phyloP scores from a whole-genome alignment of 2,329 filamentous ascomycete genomes.

The Didymella arachidicola region DNA sequence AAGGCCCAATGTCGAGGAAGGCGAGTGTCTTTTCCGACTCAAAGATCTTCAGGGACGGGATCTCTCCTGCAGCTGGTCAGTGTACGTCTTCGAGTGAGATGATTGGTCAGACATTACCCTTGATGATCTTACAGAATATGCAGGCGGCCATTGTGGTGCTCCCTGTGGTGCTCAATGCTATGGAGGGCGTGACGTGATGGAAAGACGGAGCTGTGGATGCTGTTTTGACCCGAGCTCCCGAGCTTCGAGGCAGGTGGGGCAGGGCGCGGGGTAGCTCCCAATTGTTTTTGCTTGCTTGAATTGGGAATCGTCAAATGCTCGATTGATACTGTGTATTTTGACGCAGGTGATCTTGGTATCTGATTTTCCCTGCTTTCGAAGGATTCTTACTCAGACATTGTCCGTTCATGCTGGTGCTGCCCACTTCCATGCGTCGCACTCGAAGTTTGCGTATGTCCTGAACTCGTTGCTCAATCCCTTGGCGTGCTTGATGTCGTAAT shows the following conservation, averaged over 20 bases:
- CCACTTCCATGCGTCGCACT: constrained; percentile 61
- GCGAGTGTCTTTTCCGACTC: constrained; percentile 93
- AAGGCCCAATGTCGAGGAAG: constrained; percentile 93
- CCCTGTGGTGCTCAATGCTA: constrained; percentile 39
- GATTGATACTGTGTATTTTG: too few species aligned
- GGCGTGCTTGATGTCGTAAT: constrained; percentile 73
- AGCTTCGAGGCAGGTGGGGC: constrained; percentile 26
- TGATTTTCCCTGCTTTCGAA: too few species aligned
- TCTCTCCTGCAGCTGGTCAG: constrained; percentile 72
- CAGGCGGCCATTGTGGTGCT: constrained; percentile 69
- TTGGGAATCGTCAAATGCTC: neutral
- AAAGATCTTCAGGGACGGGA: constrained; percentile 95
- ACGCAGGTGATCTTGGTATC: neutral
- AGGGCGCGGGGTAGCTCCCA: constrained; percentile 30
- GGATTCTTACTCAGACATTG: too few species aligned
- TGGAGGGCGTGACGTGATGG: constrained; percentile 32
- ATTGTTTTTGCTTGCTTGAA: neutral
- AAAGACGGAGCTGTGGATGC: constrained; percentile 17
- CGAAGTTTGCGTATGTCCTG: constrained; percentile 80
- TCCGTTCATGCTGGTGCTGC: constrained; percentile 18
- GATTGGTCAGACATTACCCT: constrained; percentile 64
- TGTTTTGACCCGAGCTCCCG: constrained; percentile 24
- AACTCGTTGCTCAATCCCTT: constrained; percentile 82
- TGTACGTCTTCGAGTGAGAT: neutral
- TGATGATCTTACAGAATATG: constrained; percentile 98